Base-by-base conservation (phyloP, 2,329 filamentous ascomycete genomes). In the Clarireedia sp. region DNA sequence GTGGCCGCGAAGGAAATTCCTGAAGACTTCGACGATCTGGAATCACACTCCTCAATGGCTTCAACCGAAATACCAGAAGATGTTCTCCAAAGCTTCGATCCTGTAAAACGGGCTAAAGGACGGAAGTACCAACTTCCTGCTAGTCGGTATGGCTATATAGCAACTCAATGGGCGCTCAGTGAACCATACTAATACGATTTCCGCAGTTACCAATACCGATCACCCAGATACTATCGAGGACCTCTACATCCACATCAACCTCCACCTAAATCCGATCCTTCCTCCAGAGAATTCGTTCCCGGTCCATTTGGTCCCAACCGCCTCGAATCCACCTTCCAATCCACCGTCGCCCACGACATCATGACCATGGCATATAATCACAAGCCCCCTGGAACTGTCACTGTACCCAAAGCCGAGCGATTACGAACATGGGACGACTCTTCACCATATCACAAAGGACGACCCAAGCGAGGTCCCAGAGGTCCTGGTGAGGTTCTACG, bases 361-460 rank as follows among this genome's bases (percentile, higher is more conserved):
- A 83, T 97, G 75, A 87, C 90, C 47, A 79, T 99, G 67, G 83
- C 87, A 64, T 99, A 99, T 75, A 81, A 82, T 55, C 94, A 99
- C 75, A 82, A 76, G 51, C 88, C 90, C 1, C 91, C 91, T 0
- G 91, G 90, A 57, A 87, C 86, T 6, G 69, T 74, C 68, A 77
- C 70, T 70, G 76, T 10, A 73, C 78, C 17, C 63, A 76, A 51
- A 78, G 78, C 67, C 72, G 82, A 89, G 58, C 83, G 89, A 60
- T 75, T 97, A 64, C 83, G 94, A 56, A 75, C 80, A 65, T 99
- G 94, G 94, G 87, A 92, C 58, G 91, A 86, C 64, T 88, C 86
- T 51, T 95, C 89, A 7, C 94, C 92, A 2, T 99, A 99, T 74
- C 91, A 91, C 78, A 89, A 90, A 75, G 95, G 95, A 72, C 81